Evolutionary conservation across 805 yeast species (phyloP), one percentile per base, ranked within the genome.

Genomic region (Metschnikowia lunata): DNA sequence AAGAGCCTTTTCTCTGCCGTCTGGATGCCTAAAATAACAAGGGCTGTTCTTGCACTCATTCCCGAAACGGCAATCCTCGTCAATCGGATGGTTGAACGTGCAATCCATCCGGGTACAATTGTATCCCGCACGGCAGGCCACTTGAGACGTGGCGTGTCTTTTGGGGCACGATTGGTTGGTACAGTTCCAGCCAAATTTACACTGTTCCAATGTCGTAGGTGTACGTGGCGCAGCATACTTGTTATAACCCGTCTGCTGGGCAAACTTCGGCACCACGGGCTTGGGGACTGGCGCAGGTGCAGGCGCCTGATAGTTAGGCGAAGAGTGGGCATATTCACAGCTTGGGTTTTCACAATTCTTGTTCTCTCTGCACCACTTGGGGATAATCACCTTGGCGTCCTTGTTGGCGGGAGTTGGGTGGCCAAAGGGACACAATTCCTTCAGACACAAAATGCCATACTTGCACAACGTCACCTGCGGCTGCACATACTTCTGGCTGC

Each of bases 391-490:
- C 54, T 81, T 79, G 27, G 89, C 88, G 49, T 76, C 80, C 49
- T 75, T 78, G 65, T 85, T 87, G 13, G 88, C 85, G 1, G 95
- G 93, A 0, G 96, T 87, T 36, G 97, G 96, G 60, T 89, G 97
- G 26, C 89, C 96, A 68, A 83, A 88, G 27, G 89, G 88, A 69
- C 97, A 89, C 49, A 79, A 66, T 49, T 81, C 88, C 57, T 85
- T 86, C 23, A 86, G 72, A 65, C 97, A 89, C 33, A 79, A 63
- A 23, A 75, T 71, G 39, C 91, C 93, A 63, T 79, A 89, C 60
- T 85, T 85, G 70, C 97, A 89, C 31, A 83, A 58, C 32, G 71
- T 61, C 51, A 67, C 71, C 18, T 69, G 58, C 43, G 67, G 68
- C 39, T 45, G 42, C 18, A 30, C 35, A 14, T 39, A 37, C 30